Conservation (phyloP, 805 yeast species). For the Cyberlindnera japonica region DNA sequence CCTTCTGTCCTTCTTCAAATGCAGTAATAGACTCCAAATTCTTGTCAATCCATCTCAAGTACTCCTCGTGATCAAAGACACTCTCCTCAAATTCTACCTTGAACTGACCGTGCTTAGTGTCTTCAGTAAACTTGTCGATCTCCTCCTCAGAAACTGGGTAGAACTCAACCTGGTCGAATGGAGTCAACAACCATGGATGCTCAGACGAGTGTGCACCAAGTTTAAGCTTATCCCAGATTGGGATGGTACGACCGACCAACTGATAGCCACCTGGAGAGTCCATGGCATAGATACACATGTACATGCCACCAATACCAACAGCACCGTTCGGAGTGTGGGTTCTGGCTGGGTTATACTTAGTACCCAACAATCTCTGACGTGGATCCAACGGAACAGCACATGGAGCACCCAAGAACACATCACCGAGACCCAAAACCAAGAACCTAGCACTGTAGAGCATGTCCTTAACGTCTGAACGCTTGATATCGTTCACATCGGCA, state of each 20-base stretch:
- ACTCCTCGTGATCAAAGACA: slow-evolving; percentile 78
- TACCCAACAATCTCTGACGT: slow-evolving; percentile 85
- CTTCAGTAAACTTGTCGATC: slow-evolving; percentile 65
- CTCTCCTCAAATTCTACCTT: slow-evolving; percentile 69
- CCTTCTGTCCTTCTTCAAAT: slow-evolving; percentile 65
- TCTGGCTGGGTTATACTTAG: slow-evolving; percentile 95
- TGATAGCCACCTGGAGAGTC: slow-evolving; percentile 97
- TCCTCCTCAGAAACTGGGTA: slow-evolving; percentile 88
- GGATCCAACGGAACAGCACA: slow-evolving; percentile 99
- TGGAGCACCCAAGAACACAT: slow-evolving; percentile 96
- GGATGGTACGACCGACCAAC: slow-evolving; percentile 92
- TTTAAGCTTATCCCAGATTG: slow-evolving; percentile 94
- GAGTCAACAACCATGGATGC: slow-evolving; percentile 86
- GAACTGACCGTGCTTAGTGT: slow-evolving; percentile 78
- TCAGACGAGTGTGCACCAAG: slow-evolving; percentile 60
- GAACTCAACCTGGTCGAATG: slow-evolving; percentile 93
- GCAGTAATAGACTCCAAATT: slow-evolving; percentile 69
- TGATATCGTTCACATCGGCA: slow-evolving; percentile 81
- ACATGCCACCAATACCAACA: slow-evolving; percentile 98
- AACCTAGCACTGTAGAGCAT: slow-evolving; percentile 87
- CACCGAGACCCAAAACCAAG: slow-evolving; percentile 93
- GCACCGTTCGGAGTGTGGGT: slow-evolving; percentile 95
- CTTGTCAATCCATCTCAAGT: slow-evolving; percentile 71
- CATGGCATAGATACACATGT: slow-evolving; percentile 98
- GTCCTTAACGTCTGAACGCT: slow-evolving; percentile 70